Evolutionary conservation across 2,329 filamentous ascomycete genomes (phyloP), one percentile per base, ranked within the genome.

Genomic region (Periconia macrospinosa): DNA sequence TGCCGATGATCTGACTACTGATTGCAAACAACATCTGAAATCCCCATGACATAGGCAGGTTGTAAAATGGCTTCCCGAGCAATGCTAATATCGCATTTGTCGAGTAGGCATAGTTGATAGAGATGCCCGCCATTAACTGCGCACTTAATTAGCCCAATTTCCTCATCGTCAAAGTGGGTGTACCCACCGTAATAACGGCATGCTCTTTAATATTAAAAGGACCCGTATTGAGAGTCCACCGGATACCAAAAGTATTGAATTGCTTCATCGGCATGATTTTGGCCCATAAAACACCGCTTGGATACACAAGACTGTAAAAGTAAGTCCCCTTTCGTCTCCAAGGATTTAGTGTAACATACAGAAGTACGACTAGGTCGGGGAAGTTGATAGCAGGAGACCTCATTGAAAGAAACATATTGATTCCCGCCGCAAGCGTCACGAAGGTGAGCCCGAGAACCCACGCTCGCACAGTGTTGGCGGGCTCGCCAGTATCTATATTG

Each of bases 131-230:
- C 79, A 79, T 81, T 49, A 79, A 35, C 54, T 56, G 70, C 40
- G 41, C 11, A 14, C 18, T 13, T 8, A 23, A 41, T 54, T 15
- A 58, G 45, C 11, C 3, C 6, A n/a, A 13, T n/a, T 23, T 8
- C 2, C 19, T 33, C 9, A 15, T 17, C 27, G 15, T 14, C 3
- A 18, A 15, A 20, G 10, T 2, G 14, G 1, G 15, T 20, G 6
- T 18, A 48, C 55, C 47, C 30, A 61, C 55, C 15, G 76, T 75
- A 8, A 89, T 87, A 55, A 89, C 81, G 41, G 84, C 75, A 66
- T 89, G 86, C 65, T 89, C 86, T 69, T 89, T 89, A 68, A 87
- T 79, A 63, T 87, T 89, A 72, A 89, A 89, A 1, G 86, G 86
- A 0, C 85, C 85, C 0, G 86, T 85, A 52, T 88, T 89, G n/a